These are phyloP conservation scores for Suhomyces sp. DNA, from an alignment of 805 yeast genomes.

Conservation along the genomic window DNA sequence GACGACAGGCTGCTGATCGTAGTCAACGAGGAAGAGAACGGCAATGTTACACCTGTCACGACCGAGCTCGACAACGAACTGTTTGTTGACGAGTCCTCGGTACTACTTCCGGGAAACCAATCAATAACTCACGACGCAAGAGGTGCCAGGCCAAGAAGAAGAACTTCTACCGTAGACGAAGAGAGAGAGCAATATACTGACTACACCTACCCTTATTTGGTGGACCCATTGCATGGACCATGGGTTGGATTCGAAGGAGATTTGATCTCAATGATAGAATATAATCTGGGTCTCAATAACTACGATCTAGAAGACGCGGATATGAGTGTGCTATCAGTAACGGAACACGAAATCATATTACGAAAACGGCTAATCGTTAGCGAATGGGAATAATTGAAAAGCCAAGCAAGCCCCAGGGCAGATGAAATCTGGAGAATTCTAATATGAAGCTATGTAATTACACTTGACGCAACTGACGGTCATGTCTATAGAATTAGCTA, in stretches of 20 bases:
- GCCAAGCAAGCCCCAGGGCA: not conserved
- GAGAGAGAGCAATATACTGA: slow-evolving; percentile 51
- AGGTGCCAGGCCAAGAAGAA: slow-evolving; percentile 26
- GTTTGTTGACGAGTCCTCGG: slow-evolving; percentile 21
- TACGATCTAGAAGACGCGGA: slow-evolving; percentile 21
- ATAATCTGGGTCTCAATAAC: slow-evolving; percentile 11
- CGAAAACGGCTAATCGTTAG: slow-evolving; percentile 28
- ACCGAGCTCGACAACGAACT: slow-evolving; percentile 11
- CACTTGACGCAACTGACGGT: not conserved
- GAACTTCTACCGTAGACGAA: slow-evolving; percentile 54
- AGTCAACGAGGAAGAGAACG: not conserved
- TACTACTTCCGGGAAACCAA: slow-evolving; percentile 18
- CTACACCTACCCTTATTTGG: slow-evolving; percentile 49
- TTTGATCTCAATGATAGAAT: slow-evolving; percentile 41
- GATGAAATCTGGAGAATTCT: too few species aligned
- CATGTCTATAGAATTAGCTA: not conserved
- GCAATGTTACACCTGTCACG: not conserved
- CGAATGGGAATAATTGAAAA: slow-evolving; percentile 34
- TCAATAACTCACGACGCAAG: slow-evolving; percentile 5
- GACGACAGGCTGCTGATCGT: slow-evolving; percentile 25
- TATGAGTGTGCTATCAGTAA: slow-evolving; percentile 12
- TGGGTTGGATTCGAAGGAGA: slow-evolving; percentile 59
- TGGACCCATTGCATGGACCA: slow-evolving; percentile 51
- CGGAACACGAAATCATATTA: slow-evolving; percentile 22
- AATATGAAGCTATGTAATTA: not conserved